Base-by-base conservation (phyloP, 1,284 basidiomycete genomes). In the Malassezia brasiliensis region DNA sequence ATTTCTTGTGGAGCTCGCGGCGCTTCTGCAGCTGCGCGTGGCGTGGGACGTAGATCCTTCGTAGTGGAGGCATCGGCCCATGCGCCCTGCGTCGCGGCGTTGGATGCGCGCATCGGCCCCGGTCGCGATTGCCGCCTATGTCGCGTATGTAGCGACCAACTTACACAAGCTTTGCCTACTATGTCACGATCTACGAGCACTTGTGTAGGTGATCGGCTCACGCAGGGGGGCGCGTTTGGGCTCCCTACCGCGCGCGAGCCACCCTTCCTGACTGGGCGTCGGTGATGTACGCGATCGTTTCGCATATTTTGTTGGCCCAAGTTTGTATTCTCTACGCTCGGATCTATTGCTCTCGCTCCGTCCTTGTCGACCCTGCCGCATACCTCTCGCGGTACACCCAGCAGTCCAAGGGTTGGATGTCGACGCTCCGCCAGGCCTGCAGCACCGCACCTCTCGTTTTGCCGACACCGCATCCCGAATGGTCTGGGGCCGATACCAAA, bases 1-100 rank as follows among this genome's bases (percentile, higher is more conserved):
- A 77, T 85, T 86, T 56, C 85, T 96, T 66, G 94, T 96, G 78
- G 93, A 98, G 76, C 77, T 94, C 47, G 83, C 85, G 30, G 88
- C 88, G 19, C 85, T 93, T 56, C 82, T 94, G 52, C 85, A 87
- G 76, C 88, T 87, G 5, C 52, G 52, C 30, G 34, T 32, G 6
- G 52, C 52, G 2, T 48, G 52, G 45, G 46, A 35, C 8, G 17
- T 47, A 9, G 51, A 47, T 34, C 10, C 22, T 5, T 10, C 25
- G 11, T 47, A 47, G 25, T 45, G 25, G 42, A 30, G 42, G 42
- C 7, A 17, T 17, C 25, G 3, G 3, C 7, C 19, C 12, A 32
- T 32, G 25, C 42, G 15, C 14, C 17, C 12, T 31, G 25, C 19
- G 15, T 15, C 7, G 36, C 36, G 36, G 2, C 36, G 6, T 9